A percentile compares a stretch with the other conserved stretches of the same genome.
These are phyloP conservation scores for Diddensiella santjacobensis DNA, from an alignment of 805 yeast genomes.

Conservation along the genomic window DNA sequence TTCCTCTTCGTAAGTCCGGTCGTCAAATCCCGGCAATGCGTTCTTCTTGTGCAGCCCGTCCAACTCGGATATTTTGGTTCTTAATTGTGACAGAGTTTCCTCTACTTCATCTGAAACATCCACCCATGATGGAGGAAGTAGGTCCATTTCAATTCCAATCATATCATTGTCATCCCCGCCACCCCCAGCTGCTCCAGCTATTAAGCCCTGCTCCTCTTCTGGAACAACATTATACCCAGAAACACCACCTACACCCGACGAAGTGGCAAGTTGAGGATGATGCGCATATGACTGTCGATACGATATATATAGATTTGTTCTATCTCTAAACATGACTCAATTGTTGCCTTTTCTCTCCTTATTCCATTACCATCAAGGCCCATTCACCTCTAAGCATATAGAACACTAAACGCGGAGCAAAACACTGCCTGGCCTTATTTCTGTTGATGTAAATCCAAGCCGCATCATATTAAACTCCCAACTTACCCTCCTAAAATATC, in stretches of 20 bases:
- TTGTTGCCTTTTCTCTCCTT: no score
- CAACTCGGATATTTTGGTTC: conserved; percentile 53
- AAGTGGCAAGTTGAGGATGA: conserved; percentile 34
- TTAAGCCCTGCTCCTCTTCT: conserved; percentile 61
- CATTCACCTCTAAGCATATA: no score
- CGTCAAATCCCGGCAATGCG: conserved; percentile 82
- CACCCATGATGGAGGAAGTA: conserved; percentile 73
- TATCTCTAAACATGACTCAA: conserved; percentile 73
- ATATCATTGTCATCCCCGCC: conserved; percentile 24
- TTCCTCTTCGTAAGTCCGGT: conserved; percentile 68
- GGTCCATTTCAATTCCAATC: conserved; percentile 53
- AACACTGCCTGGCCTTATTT: no score
- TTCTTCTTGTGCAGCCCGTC: conserved; percentile 73
- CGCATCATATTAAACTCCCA: no score
- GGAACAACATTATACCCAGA: conserved; percentile 38
- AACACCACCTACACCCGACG: conserved; percentile 17
- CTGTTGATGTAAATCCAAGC: no score
- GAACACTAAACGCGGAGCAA: no score
- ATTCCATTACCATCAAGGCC: no score
- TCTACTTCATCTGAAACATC: conserved; percentile 74
- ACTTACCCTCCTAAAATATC: no score
- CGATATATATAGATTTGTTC: conserved; percentile 87
- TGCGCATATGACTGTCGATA: conserved; percentile 88
- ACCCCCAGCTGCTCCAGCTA: conserved; percentile 34
- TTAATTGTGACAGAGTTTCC: conserved; percentile 50